These are phyloP conservation scores for Boletus subcaerulescens DNA, from an alignment of 768 basidiomycete genomes.

Conservation along the genomic window DNA sequence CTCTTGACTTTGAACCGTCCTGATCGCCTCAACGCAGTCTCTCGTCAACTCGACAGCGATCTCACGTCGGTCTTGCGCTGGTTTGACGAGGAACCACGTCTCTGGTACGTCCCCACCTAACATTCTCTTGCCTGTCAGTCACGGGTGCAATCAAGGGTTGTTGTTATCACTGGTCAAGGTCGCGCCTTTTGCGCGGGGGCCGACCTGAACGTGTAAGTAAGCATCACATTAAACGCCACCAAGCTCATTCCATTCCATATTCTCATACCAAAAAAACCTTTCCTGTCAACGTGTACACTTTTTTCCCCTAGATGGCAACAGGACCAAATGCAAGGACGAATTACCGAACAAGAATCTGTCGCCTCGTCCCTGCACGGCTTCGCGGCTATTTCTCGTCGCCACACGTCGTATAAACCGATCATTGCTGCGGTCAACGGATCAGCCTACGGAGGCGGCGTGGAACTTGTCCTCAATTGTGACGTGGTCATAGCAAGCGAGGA, in stretches of 20 bases:
- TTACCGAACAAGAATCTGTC: constrained; percentile 43
- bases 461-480: constrained; percentile 74
- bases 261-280: not conserved
- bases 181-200: constrained; percentile 77
- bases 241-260: not conserved
- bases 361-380: constrained; percentile 55
- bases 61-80: constrained; percentile 55
- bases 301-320: constrained; percentile 53
- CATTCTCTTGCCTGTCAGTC: not conserved
- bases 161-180: constrained; percentile 70
- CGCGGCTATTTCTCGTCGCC: constrained; percentile 68
- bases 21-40: constrained; percentile 70
- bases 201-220: constrained; percentile 67
- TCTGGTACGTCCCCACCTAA: constrained; percentile 53
- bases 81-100: constrained; percentile 67
- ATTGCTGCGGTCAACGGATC: constrained; percentile 82
- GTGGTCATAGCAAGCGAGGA: constrained; percentile 65
- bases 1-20: constrained; percentile 67
- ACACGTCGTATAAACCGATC: constrained; percentile 61
- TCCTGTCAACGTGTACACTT: not conserved
- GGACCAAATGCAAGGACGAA: constrained; percentile 42
- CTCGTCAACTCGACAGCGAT: constrained; percentile 53
- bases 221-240: not conserved
- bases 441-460: constrained; percentile 64
- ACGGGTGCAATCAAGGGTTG: constrained; percentile 50